Conservation (phyloP, 2,329 filamentous ascomycete genomes). For the Curvularia eragrostidis region DNA sequence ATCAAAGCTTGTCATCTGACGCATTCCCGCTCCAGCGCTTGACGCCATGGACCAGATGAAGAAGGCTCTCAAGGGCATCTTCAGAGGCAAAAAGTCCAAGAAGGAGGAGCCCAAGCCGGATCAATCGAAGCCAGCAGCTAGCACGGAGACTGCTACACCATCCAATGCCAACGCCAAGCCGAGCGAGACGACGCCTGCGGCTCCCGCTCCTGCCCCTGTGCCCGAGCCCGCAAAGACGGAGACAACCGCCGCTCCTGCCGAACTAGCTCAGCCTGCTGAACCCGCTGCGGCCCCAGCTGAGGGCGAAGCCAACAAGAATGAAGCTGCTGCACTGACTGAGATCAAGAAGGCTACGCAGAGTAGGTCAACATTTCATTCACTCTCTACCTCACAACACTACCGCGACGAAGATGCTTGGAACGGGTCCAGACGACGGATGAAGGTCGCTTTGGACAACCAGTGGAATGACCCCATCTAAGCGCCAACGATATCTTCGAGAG, state of each 20-base stretch:
- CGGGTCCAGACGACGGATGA: conserved; percentile 33
- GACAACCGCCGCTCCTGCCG: conserved; percentile 12
- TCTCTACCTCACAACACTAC: conserved; percentile 11
- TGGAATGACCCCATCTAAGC: conserved; percentile 17
- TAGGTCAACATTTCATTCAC: conserved; percentile 36
- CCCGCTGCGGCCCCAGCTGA: conserved; percentile 22
- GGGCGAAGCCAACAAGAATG: conserved; percentile 36
- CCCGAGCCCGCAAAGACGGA: conserved; percentile 24
- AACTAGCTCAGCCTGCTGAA: conserved; percentile 23
- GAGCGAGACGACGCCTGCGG: conserved; percentile 45
- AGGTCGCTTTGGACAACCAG: conserved; percentile 24
- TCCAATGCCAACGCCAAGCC: conserved; percentile 33
- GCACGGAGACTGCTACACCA: conserved; percentile 33
- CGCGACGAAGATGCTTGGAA: conserved; percentile 19
- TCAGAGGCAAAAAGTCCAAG: conserved; percentile 44
- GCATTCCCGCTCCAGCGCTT: conserved; percentile 34
- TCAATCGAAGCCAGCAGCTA: conserved; percentile 35
- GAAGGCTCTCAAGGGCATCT: conserved; percentile 49
- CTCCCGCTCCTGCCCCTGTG: conserved; percentile 38
- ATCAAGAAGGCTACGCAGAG: conserved; percentile 46
- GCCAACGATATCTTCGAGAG: conserved; percentile 1
- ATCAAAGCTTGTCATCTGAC: conserved; percentile 16
- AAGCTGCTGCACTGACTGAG: conserved; percentile 39
- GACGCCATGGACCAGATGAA: conserved; percentile 48
- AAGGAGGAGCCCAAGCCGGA: conserved; percentile 36